A percentile compares a stretch with the other conserved stretches of the same genome.
phyloP scores from a whole-genome alignment of 1,284 basidiomycete genomes.

The Ceratorhiza oryzae-sativae region DNA sequence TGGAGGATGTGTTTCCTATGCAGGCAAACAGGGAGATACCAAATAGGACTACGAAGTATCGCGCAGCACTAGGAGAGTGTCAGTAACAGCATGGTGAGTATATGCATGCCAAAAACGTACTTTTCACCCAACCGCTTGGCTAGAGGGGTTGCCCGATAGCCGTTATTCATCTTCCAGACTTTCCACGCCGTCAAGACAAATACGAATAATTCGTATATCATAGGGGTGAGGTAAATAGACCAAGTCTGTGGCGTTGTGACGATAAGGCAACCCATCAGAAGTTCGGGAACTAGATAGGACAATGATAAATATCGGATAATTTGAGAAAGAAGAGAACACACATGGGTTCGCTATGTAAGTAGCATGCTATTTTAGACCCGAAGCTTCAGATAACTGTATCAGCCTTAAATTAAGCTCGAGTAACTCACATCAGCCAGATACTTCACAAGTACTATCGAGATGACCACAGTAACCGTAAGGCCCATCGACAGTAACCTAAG shows the following conservation, averaged over 20 bases:
- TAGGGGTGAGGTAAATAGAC: not conserved
- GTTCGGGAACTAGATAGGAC: slow-evolving; percentile 4
- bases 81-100: not conserved
- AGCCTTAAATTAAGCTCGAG: not conserved
- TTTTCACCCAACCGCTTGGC: not conserved
- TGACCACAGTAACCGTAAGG: not conserved
- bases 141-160: not conserved
- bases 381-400: not conserved
- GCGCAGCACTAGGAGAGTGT: not conserved
- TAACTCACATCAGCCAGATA: not conserved
- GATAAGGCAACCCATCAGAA: slow-evolving; percentile 10
- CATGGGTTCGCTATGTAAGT: slow-evolving; percentile 6
- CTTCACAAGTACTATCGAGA: not conserved
- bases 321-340: not conserved
- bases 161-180: slow-evolving; percentile 5
- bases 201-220: slow-evolving; percentile 13
- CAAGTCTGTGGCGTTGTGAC: not conserved
- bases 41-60: not conserved
- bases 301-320: not conserved
- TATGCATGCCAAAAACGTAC: not conserved
- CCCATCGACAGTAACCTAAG: not conserved
- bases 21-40: not conserved
- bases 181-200: slow-evolving; percentile 12
- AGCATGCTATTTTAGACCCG: not conserved
- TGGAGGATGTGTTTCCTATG: not conserved